Evolutionary conservation across 352 stramenopile species (phyloP).

Genomic region (Phytophthora constricta): DNA sequence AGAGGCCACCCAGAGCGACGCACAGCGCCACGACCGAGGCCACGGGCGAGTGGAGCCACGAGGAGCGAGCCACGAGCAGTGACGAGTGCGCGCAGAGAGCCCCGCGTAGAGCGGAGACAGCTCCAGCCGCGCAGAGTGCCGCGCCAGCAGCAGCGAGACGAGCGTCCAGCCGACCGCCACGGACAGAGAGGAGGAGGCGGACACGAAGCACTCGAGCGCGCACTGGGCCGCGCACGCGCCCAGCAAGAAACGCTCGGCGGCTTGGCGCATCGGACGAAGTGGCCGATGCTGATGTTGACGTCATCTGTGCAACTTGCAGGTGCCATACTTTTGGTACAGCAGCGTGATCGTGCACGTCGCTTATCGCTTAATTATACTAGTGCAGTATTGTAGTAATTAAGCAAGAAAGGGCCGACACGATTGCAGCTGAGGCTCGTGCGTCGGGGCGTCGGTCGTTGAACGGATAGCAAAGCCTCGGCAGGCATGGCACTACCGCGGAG

Average conservation of each 20-base stretch:
- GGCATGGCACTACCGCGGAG: too few species aligned
- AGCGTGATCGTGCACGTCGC: too few species aligned
- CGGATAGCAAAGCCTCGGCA: too few species aligned
- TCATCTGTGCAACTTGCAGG: too few species aligned
- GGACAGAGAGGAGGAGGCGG: background rate
- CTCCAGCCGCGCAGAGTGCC: constrained; percentile 44
- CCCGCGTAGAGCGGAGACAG: constrained; percentile 40
- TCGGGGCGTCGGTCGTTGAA: too few species aligned
- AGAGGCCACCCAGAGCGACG: constrained; percentile 31
- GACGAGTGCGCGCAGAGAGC: constrained; percentile 16
- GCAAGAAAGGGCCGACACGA: too few species aligned
- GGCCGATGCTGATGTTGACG: too few species aligned
- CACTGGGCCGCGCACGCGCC: constrained; percentile 16
- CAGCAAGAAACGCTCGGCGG: constrained; percentile 19
- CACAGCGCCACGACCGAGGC: constrained; percentile 7
- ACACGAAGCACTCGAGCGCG: background rate
- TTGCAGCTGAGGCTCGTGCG: too few species aligned
- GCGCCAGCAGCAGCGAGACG: constrained; percentile 29
- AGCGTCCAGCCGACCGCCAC: constrained; percentile 13
- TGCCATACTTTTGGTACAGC: too few species aligned
- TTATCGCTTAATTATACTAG: too few species aligned
- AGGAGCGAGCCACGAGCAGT: constrained; percentile 3
- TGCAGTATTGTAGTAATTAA: too few species aligned
- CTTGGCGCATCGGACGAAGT: constrained; percentile 1
- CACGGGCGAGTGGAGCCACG: constrained; percentile 6